Percentiles rank a stretch among this genome's conserved stretches.
Conservation (phyloP, 2,329 filamentous ascomycete genomes). For the Plectosphaerella cucumerina region DNA sequence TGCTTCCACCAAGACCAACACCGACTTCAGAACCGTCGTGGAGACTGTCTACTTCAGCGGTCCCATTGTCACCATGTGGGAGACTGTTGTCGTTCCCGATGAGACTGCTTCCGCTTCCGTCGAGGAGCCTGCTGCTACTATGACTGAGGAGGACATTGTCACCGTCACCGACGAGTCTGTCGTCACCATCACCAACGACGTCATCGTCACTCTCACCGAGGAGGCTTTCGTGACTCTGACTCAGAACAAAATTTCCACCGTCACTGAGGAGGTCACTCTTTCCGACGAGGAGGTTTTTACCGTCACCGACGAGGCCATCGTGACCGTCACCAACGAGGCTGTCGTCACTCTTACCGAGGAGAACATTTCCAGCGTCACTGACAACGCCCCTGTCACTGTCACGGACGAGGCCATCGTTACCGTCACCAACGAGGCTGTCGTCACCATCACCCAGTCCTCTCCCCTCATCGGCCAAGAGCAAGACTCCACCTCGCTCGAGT, state of each 20-base stretch:
- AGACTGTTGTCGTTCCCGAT: neutral
- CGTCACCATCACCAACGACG: neutral
- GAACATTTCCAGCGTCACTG: constrained; percentile 6
- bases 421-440: neutral
- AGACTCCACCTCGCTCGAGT: neutral
- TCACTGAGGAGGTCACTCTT: neutral
- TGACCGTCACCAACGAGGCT: neutral
- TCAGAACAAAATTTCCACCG: neutral
- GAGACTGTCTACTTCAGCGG: neutral
- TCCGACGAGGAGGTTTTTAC: constrained; percentile 4
- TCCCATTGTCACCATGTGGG: neutral
- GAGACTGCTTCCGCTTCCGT: neutral
- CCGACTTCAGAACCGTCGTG: neutral
- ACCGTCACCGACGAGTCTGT: neutral
- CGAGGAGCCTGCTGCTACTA: neutral
- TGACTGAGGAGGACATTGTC: constrained; percentile 1
- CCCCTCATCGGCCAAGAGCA: neutral
- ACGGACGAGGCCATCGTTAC: constrained; percentile 2
- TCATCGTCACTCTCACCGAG: neutral
- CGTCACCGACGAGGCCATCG: constrained; percentile 1
- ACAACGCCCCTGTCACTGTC: constrained; percentile 6
- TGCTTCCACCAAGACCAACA: constrained; percentile 4
- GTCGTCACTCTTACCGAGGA: constrained; percentile 4
- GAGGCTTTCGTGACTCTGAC: neutral
- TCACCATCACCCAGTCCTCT: neutral